Evolutionary conservation across 2,329 filamentous ascomycete genomes (phyloP), one percentile per base, ranked within the genome.

Genomic region (Geosmithia flava): DNA sequence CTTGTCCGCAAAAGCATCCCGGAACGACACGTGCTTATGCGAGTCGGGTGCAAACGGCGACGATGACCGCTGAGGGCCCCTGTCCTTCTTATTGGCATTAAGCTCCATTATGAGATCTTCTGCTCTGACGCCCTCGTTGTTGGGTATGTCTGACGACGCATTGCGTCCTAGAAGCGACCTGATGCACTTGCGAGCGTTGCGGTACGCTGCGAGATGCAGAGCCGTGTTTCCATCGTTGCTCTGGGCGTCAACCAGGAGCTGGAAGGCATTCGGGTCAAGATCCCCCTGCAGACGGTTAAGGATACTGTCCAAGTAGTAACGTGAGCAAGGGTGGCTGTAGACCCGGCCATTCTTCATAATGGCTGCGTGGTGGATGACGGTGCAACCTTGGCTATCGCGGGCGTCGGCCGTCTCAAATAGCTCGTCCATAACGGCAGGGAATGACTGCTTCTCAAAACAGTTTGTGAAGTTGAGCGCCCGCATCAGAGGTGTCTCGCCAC

Each of bases 381-480:
- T 96, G 51, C 84, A 85, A 13, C 87, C 85, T 46, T 83, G 83
- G 63, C 80, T 81, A 60, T 98, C 93, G 20, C 85, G 77, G 50
- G 80, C 80, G 47, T 84, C 82, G 40, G 95, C 81, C 0, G 91
- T 96, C 39, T 83, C 79, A 47, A 90, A 81, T 3, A 98, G 76
- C 53, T 95, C 80, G 54, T 85, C 85, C 56, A 95, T 80, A 49
- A 98, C 81, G 20, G 77, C 76, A 0, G 88, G 85, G 68, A 97
- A 96, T 1, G 87, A 90, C 55, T 88, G 80, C 67, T 93, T 95
- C 63, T 97, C 93, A 63, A 83, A 93, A 62, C 93, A 95, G 64
- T 98, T 98, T 44, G 91, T 97, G 64, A 97, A 98, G 60, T 94
- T 80, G 49, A 97, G 90, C 6, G 88, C 86, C 42, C 90, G 84